Base-by-base conservation (phyloP, 306 rosid species). In the Rosa chinensis region DNA sequence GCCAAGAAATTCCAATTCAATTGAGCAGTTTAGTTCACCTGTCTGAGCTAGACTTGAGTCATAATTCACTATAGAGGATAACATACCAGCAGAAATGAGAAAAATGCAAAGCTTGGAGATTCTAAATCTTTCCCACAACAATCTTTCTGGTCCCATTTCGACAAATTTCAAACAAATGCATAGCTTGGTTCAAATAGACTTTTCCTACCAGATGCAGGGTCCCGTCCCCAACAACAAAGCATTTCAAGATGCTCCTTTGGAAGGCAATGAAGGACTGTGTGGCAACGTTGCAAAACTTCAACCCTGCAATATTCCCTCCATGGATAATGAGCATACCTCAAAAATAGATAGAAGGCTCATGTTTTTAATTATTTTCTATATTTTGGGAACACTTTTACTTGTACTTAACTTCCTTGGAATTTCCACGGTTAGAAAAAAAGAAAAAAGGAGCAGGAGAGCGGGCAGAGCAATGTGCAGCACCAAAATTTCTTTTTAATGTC, bases 91-190 rank as follows among this genome's bases (percentile, higher is more conserved):
- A 23, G 72, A 72, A 35, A 12, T 84, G 6, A 61, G 73, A 18
- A 18, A 66, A 12, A 16, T 84, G 50, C 70, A 50, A 18, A 80
- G 35, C 25, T 56, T 84, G 79, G 82, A 71, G 20, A 73, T 4
- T 4, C 44, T 80, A n/a, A 52, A 84, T 71, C 49, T 84, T 13
- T 80, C 87, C 40, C 84, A 72, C 72, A 84, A 84, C 28, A 28
- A 72, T 10, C 82, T 84, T 13, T 28, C 52, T 13, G 82, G 87
- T 45, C 25, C 49, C 10, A 77, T 84, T 40, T 82, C 69, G 0
- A 37, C 5, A 1, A 10, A 43, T 40, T 49, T 72, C 17, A 18
- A 14, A 0, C 5, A 64, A 0, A 47, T 76, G 76, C 2, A 0
- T 59, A 3, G 68, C 18, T 49, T 61, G 73, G 5, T 5, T 5